Evolutionary conservation across 2,329 filamentous ascomycete genomes (phyloP).

Genomic region (Pestalotiopsis sp.): DNA sequence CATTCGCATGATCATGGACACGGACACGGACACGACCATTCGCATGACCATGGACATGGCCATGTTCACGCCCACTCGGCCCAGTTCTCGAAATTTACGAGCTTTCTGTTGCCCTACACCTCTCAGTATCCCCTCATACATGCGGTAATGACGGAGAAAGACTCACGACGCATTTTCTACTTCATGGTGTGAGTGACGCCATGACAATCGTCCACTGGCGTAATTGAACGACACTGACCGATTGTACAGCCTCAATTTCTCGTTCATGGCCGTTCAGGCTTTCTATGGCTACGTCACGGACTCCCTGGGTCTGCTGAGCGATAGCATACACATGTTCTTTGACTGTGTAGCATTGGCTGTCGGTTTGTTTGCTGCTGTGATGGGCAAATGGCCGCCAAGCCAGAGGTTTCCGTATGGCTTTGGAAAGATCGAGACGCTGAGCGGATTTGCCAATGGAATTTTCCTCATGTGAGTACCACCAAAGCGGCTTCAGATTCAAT

Average conservation of each 20-base stretch:
- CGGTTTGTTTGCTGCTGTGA: slow-evolving; percentile 86
- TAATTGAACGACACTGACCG: slow-evolving; percentile 15
- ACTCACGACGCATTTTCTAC: slow-evolving; percentile 94
- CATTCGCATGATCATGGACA: slow-evolving; percentile 21
- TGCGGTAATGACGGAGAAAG: slow-evolving; percentile 84
- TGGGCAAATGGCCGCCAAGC: slow-evolving; percentile 95
- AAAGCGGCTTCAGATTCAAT: background rate
- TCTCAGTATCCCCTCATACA: slow-evolving; percentile 76
- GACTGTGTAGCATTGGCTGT: slow-evolving; percentile 92
- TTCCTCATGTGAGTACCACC: slow-evolving; percentile 73
- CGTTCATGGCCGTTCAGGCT: slow-evolving; percentile 91
- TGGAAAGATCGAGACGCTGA: slow-evolving; percentile 94
- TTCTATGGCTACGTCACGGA: slow-evolving; percentile 93
- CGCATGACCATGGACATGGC: slow-evolving; percentile 13
- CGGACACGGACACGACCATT: slow-evolving; percentile 16
- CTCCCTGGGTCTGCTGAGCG: slow-evolving; percentile 90
- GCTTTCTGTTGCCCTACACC: slow-evolving; percentile 68
- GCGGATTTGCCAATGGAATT: slow-evolving; percentile 94
- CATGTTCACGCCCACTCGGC: slow-evolving; percentile 36
- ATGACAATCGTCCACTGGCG: slow-evolving; percentile 10
- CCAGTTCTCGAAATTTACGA: slow-evolving; percentile 68
- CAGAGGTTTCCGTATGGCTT: slow-evolving; percentile 90
- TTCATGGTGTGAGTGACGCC: slow-evolving; percentile 74
- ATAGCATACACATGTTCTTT: slow-evolving; percentile 99
- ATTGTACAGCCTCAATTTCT: slow-evolving; percentile 75